Conservation (phyloP, 75 land plant genomes). For the Pinus tabuliformis region DNA sequence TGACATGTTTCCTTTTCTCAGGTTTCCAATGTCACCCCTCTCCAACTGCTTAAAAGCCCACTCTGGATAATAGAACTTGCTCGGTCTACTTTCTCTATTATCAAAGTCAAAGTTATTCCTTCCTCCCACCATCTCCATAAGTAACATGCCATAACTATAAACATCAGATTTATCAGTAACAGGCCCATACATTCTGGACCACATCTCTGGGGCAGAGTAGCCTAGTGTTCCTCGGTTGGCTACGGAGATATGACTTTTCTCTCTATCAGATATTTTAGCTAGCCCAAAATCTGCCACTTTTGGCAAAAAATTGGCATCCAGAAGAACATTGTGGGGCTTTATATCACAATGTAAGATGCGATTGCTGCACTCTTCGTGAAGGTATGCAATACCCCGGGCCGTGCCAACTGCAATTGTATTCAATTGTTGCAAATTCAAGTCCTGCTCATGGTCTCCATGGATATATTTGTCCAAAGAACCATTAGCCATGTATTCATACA, state of each 20-base stretch:
- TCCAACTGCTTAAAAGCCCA: too few relatives aligned
- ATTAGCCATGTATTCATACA: conserved; percentile 36
- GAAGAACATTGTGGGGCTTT: too few relatives aligned
- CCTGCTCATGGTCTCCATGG: conserved; percentile 2
- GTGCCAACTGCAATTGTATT: conserved; percentile 18
- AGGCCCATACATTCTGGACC: background rate
- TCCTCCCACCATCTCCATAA: conserved; percentile 13
- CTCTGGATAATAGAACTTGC: too few relatives aligned
- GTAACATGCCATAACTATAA: conserved; percentile 23
- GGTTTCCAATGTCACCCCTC: too few relatives aligned
- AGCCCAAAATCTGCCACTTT: conserved; percentile 26
- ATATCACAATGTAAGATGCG: conserved; percentile 44
- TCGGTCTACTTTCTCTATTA: too few relatives aligned
- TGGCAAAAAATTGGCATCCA: conserved; percentile 6
- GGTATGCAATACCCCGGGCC: conserved; percentile 26
- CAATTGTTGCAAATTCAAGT: background rate
- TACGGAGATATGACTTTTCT: conserved; percentile 1
- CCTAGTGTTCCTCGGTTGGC: conserved; percentile 12
- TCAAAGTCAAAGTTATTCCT: too few relatives aligned
- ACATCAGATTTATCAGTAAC: conserved; percentile 5
- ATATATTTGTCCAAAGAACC: conserved; percentile 24
- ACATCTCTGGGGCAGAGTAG: conserved; percentile 16
- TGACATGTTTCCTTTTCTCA: too few relatives aligned
- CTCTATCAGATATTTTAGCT: conserved; percentile 15
- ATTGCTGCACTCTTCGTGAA: conserved; percentile 19